Base-by-base conservation (phyloP, 768 basidiomycete species). In the Sistotremastrum suecicum region DNA sequence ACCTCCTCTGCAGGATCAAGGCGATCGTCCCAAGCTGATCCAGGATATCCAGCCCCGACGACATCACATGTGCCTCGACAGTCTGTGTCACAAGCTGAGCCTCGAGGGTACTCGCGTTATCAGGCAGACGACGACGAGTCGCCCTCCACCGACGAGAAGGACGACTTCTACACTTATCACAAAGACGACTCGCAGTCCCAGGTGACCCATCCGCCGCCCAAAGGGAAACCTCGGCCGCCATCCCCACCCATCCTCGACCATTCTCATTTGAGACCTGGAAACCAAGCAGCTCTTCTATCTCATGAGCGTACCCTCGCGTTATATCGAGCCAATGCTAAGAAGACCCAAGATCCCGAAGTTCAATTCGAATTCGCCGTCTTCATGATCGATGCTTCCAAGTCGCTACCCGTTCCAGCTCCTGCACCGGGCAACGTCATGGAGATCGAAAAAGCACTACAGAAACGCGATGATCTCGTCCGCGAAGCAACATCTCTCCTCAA, bases 301-400 rank as follows among this genome's bases (percentile, higher is more conserved):
- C 86, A 97, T 61, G 90, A 92, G 63, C 86, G 86, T 48, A 98
- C 95, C 2, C 79, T 99, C 49, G 91, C 97, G 62, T 79, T 95
- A 50, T 99, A 99, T 68, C 85, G 95, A 41, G 79, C 83, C 39
- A 99, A 99, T 63, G 95, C 94, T 33, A 95, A 94, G 68, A 98
- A 98, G 67, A 95, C 92, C 0, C 90, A 95, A 66, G 90, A 98
- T 61, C 92, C 94, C 0, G 89, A 97, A 56, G 68, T 97, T 46
- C 92, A 94, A 60, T 98, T 91, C 69, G 95, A 99, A 61, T 97
- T 99, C 54, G 89, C 94, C 37, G 88, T 92, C 6, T 97, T 98
- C 72, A 91, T 97, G 85, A 84, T 99, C 58, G 95, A 97, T 58
- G 89, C 92, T 42, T 86, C 90, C 42, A 95, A 94, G 63, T 78